Base-by-base conservation (phyloP, 169 alveolate genomes). In the Plasmodium gallinaceum region DNA sequence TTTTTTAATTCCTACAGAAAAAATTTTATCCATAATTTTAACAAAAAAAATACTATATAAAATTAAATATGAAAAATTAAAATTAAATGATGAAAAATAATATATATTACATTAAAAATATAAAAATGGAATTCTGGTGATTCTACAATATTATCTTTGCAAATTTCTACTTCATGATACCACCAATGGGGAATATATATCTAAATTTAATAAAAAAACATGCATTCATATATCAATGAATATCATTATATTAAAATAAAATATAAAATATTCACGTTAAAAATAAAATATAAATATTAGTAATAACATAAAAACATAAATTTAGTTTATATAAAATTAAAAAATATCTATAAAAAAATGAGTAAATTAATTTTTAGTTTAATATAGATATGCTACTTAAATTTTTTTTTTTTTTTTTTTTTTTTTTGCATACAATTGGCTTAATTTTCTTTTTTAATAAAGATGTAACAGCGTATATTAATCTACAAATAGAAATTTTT, bases 151-250 rank as follows among this genome's bases (percentile, higher is more conserved):
- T 65, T 78, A 24, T 78, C 22, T 78, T 78, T 68, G 42, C 89
- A 78, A 26, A 64, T 5, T 18, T 46, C 48, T 78, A 78, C 65
- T 42, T 78, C 74, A 65, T 78, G 37, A 69, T 78, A 78, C 89
- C 89, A 78, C 89, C 89, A 78, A 32, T 78, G 69, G 76, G 89
- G 89, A 78, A 78, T 66, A 65, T 78, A 78, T 78, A 78, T 66
- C 89, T 78, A 48, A n/a, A 43, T 22, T 18, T 3, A 58, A 14
- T 2, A 45, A n/a, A 52, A 65, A 37, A 57, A 26, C 18, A 52
- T 64, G 45, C 65, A 42, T 43, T 46, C n/a, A 37, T 24, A 65
- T 18, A 14, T 8, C 7, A 32, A 32, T 65, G 20, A 26, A 0
- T 64, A 48, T 16, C 42, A 16, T 14, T 32, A 18, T 18, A 26